phyloP scores from a whole-genome alignment of 1,284 basidiomycete species.

The Cystobasidium sp. region DNA sequence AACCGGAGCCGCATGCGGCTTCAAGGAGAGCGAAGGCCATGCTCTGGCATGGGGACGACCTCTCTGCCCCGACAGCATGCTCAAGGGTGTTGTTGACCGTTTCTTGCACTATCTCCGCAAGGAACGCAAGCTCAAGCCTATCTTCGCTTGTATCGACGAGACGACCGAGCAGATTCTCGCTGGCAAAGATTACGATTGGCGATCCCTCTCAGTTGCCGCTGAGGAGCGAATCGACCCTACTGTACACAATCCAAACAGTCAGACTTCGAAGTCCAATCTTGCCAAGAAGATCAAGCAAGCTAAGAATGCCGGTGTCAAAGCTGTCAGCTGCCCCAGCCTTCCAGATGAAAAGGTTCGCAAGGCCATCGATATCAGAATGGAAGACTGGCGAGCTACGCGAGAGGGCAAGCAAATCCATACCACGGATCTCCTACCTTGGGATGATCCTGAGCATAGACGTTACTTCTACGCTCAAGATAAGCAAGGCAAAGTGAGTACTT shows the following conservation, averaged over 20 bases:
- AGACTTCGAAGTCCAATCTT: constrained; percentile 60
- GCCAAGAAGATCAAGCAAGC: constrained; percentile 61
- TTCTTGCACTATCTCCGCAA: constrained; percentile 59
- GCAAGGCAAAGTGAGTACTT: constrained; percentile 57
- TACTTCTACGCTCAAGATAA: constrained; percentile 64
- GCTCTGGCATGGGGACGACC: constrained; percentile 63
- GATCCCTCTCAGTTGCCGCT: constrained; percentile 62
- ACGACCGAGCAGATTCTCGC: constrained; percentile 62
- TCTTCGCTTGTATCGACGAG: constrained; percentile 63
- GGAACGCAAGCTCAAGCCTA: constrained; percentile 61
- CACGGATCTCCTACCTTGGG: constrained; percentile 64
- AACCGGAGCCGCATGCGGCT: constrained; percentile 63
- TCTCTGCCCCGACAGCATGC: constrained; percentile 61
- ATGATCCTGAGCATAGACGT: constrained; percentile 62
- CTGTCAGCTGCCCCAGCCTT: constrained; percentile 57
- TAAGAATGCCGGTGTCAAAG: constrained; percentile 62
- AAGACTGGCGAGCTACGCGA: constrained; percentile 61
- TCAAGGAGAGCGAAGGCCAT: constrained; percentile 56
- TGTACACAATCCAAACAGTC: constrained; percentile 58
- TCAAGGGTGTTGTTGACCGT: constrained; percentile 59
- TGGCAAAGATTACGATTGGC: constrained; percentile 61
- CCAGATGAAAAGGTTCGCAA: constrained; percentile 59
- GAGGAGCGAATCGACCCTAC: constrained; percentile 64
- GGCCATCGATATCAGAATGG: constrained; percentile 60
- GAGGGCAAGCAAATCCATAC: constrained; percentile 66